A percentile compares a stretch with the other conserved stretches of the same genome.
phyloP scores from a whole-genome alignment of 1,284 basidiomycete species.

The Ustilago bromivora region DNA sequence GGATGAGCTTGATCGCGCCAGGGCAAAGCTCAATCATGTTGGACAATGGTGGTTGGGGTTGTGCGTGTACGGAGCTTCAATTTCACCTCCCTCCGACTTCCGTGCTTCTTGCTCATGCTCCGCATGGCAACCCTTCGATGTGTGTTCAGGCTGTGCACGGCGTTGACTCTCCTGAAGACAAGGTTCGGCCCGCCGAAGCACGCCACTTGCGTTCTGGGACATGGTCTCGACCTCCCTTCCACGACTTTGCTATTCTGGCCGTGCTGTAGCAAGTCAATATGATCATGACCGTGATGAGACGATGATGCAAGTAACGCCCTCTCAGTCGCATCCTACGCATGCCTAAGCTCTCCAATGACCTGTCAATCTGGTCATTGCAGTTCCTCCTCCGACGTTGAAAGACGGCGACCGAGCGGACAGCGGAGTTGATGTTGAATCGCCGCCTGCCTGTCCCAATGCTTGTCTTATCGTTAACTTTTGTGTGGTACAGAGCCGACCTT shows the following conservation, averaged over 20 bases:
- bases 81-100: no score
- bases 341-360: not conserved
- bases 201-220: not conserved
- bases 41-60: no score
- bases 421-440: conserved; percentile 13
- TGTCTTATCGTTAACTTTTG: conserved; percentile 7
- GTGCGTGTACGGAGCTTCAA: no score
- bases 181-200: not conserved
- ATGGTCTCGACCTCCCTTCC: conserved; percentile 11
- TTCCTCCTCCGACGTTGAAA: not conserved
- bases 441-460: not conserved
- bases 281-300: not conserved
- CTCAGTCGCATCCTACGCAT: not conserved
- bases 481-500: not conserved
- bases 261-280: not conserved
- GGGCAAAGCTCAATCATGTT: not conserved
- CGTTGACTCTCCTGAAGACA: not conserved
- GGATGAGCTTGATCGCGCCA: conserved; percentile 8
- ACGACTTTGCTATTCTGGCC: not conserved
- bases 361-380: conserved; percentile 2
- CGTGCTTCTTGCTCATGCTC: not conserved
- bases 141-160: not conserved
- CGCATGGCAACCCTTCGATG: not conserved
- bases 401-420: not conserved
- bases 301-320: not conserved